Evolutionary conservation across 1,139 yeast species (phyloP), one percentile per base, ranked within the genome.

Genomic region (Blastobotrys proliferans): DNA sequence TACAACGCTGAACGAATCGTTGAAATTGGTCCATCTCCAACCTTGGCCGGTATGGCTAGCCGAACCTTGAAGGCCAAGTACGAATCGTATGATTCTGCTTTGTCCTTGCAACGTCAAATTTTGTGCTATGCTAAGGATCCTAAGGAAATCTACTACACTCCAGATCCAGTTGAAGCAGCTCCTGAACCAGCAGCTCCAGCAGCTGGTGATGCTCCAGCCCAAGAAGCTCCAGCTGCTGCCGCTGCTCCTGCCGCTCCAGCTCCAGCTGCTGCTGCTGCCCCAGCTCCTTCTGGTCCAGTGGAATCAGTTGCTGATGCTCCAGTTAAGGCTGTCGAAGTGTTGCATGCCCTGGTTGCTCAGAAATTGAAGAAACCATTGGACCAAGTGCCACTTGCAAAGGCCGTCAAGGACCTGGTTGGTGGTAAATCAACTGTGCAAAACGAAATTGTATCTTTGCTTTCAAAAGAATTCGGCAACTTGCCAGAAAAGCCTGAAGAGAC

Each of bases 401-500:
- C 98, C 43, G 86, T 92, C 65, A 92, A 92, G 69, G 98, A 92
- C 62, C 76, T 92, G 60, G 98, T 92, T 52, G 95, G 95, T 59
- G 98, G 98, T 72, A 92, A 92, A 67, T 92, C 98, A 22, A 92
- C 98, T 29, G 94, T 92, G 39, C 98, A 92, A 71, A 92, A 92
- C 67, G 98, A 92, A 74, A 92, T 92, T 56, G 77, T 92, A 58
- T 98, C 98, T 75, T 98, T 92, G 62, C 77, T 92, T 60, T 97
- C 97, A 63, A 92, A 92, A 68, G 98, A 92, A 70, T 92, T 92
- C 61, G 97, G 97, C 56, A 72, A 94, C 41, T 88, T 97, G 43
- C 98, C 98, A 37, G 98, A 92, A 70, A 92, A 92, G 70, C 97
- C 98, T 51, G 98, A 92, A 70, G 98, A 92, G 62, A 85, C 95